Evolutionary conservation across 148 eudicot species (phyloP).

Genomic region (Chenopodium suecicum): DNA sequence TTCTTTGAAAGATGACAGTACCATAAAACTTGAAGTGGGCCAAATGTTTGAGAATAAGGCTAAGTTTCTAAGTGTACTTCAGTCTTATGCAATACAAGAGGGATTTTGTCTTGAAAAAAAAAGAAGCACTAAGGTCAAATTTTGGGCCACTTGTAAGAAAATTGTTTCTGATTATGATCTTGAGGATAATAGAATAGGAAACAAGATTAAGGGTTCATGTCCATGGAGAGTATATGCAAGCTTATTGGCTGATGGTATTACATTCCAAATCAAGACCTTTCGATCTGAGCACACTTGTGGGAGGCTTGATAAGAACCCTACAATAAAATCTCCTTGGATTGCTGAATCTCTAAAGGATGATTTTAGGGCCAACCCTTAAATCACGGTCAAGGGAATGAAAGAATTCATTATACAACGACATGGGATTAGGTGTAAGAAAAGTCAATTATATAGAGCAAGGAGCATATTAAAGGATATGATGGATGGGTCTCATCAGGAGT

Average conservation of each 20-base stretch:
- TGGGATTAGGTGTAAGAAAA: background rate
- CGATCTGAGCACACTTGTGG: background rate
- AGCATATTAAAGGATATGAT: background rate
- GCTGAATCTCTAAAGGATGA: background rate
- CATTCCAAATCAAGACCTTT: background rate
- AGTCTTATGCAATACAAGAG: too few species aligned
- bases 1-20: too few species aligned
- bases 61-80: too few species aligned
- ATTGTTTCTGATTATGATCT: too few species aligned
- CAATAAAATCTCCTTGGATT: background rate
- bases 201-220: too few species aligned
- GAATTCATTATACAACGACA: background rate
- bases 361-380: background rate
- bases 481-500: background rate
- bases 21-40: too few species aligned
- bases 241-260: background rate
- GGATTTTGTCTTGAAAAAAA: too few species aligned
- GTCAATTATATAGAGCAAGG: background rate
- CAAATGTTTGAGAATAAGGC: too few species aligned
- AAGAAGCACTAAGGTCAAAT: too few species aligned
- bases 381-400: background rate
- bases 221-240: background rate
- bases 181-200: too few species aligned
- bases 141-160: too few species aligned
- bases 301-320: background rate